A percentile compares a stretch with the other conserved stretches of the same genome.
Evolutionary conservation across 192 early-diverging fungal species (phyloP).

Genomic region (Gigaspora rosea): DNA sequence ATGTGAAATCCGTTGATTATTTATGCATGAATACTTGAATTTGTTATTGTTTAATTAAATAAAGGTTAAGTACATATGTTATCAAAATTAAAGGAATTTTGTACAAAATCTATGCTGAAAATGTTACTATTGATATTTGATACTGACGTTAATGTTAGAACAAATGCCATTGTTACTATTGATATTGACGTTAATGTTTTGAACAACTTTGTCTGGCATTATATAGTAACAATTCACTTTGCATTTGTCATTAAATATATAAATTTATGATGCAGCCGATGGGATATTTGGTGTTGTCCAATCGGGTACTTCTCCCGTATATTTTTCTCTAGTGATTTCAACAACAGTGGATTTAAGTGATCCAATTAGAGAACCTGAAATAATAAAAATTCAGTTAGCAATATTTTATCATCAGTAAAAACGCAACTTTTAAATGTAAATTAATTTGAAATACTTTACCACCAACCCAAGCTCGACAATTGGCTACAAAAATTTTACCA

Average conservation of each 20-base stretch:
- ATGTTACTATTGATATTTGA: no score
- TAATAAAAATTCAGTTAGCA: background rate
- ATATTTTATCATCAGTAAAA: background rate
- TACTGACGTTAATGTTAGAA: no score
- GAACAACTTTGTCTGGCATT: no score
- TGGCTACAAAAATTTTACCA: constrained; percentile 65
- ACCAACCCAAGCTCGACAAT: constrained; percentile 81
- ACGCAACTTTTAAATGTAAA: background rate
- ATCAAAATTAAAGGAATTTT: no score
- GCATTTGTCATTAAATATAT: background rate
- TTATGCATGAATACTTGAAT: no score
- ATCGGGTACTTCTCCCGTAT: constrained; percentile 62
- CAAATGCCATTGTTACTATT: no score
- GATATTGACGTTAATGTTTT: no score
- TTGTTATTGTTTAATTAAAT: no score
- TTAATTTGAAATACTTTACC: constrained; percentile 37
- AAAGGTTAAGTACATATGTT: no score
- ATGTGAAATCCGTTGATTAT: no score
- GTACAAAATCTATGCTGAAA: no score
- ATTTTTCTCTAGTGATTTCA: constrained; percentile 69
- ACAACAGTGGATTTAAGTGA: constrained; percentile 71
- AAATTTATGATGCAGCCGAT: background rate
- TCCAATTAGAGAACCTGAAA: constrained; percentile 68
- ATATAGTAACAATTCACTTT: background rate
- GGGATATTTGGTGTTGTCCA: constrained; percentile 53